Evolutionary conservation across 306 rosid genomes (phyloP).

Genomic region (Begonia loranthoides): DNA sequence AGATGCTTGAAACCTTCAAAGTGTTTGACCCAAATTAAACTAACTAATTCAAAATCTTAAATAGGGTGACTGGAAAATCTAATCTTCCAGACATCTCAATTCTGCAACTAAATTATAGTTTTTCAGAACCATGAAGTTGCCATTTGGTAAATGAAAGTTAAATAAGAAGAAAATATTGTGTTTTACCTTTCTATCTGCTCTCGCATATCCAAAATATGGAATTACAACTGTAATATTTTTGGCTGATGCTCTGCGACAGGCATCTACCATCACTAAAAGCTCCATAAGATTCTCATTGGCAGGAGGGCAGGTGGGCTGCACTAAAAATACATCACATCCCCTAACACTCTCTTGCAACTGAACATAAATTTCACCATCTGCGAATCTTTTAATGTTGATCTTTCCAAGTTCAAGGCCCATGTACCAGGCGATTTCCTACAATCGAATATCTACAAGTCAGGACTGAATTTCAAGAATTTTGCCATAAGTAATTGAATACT

Average conservation of each 20-base stretch:
- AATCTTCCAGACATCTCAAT: too few relatives aligned
- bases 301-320: slow-evolving; percentile 92
- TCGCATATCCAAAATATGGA: slow-evolving; percentile 97
- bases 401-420: slow-evolving; percentile 89
- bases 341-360: slow-evolving; percentile 97
- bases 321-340: slow-evolving; percentile 75
- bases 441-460: slow-evolving; percentile 2
- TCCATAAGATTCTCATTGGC: slow-evolving; percentile 97
- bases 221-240: slow-evolving; percentile 82
- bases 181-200: slow-evolving; percentile 93
- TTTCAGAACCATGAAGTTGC: too few relatives aligned
- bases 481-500: too few relatives aligned
- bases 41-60: too few relatives aligned
- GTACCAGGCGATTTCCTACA: slow-evolving; percentile 80
- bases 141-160: too few relatives aligned
- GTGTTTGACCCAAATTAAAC: too few relatives aligned
- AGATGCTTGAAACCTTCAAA: too few relatives aligned
- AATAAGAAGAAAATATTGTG: too few relatives aligned
- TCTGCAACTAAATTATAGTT: too few relatives aligned
- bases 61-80: too few relatives aligned
- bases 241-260: slow-evolving; percentile 93
- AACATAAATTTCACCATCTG: slow-evolving; percentile 90
- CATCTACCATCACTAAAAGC: slow-evolving; percentile 80
- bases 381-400: slow-evolving; percentile 73
- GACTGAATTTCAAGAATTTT: too few relatives aligned